Evolutionary conservation across 2,329 filamentous ascomycete genomes (phyloP).

Genomic region (Pseudopyrenochaeta lycopersici): DNA sequence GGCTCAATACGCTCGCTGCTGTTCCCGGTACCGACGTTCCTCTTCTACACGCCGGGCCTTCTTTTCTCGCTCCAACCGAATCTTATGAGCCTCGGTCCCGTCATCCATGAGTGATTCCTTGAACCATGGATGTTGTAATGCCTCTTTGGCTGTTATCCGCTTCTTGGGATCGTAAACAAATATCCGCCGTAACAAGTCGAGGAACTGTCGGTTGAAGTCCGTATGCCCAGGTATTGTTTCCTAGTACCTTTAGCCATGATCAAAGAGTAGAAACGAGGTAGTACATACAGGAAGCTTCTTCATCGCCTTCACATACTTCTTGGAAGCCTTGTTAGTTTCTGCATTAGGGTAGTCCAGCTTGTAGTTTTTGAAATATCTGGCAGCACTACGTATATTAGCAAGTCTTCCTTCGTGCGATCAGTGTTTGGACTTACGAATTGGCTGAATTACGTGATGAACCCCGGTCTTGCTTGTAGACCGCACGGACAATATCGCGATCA

Average conservation of each 20-base stretch:
- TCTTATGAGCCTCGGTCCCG: constrained; percentile 70
- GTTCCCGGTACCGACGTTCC: constrained; percentile 40
- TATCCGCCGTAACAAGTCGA: constrained; percentile 69
- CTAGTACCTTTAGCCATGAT: constrained; percentile 46
- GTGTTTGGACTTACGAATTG: constrained; percentile 59
- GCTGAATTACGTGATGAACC: constrained; percentile 61
- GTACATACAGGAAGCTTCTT: constrained; percentile 66
- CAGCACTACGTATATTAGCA: constrained; percentile 43
- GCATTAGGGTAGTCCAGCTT: constrained; percentile 70
- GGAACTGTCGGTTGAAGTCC: constrained; percentile 69
- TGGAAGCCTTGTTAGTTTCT: constrained; percentile 70
- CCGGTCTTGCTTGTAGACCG: constrained; percentile 60
- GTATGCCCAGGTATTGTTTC: constrained; percentile 69
- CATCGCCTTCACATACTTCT: constrained; percentile 75
- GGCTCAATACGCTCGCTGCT: constrained; percentile 31
- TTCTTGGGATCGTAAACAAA: constrained; percentile 74
- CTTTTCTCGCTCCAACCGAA: constrained; percentile 57
- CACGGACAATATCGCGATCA: constrained; percentile 63
- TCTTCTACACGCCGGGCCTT: constrained; percentile 45
- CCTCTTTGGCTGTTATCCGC: constrained; percentile 71
- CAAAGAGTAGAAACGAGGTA: not conserved
- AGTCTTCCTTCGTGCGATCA: not conserved
- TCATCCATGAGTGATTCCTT: constrained; percentile 71
- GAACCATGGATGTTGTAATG: constrained; percentile 73
- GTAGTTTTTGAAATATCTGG: constrained; percentile 64